Percentiles rank a stretch among this genome's conserved stretches.
Conservation (phyloP, 2,329 filamentous ascomycete genomes). For the Aspergillus tubingensis region DNA sequence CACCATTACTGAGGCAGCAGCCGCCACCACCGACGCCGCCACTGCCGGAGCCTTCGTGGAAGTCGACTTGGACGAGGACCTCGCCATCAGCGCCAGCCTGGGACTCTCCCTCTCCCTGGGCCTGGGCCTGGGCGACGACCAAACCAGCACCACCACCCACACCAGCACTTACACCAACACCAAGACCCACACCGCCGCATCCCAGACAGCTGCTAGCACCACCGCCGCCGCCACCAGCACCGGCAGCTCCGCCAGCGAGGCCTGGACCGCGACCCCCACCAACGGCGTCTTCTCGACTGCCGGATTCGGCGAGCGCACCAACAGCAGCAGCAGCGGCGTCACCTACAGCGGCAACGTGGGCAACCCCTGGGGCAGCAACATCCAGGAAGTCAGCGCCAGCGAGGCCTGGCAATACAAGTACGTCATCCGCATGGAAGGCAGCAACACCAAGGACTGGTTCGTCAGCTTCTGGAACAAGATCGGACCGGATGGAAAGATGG, state of each 20-base stretch:
- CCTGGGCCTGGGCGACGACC: not conserved
- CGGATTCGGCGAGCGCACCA: conserved; percentile 36
- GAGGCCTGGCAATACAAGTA: conserved; percentile 40
- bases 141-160: not conserved
- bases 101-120: not conserved
- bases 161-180: conserved; percentile 2
- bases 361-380: conserved; percentile 44
- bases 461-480: conserved; percentile 46
- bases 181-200: not conserved
- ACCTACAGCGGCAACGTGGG: conserved; percentile 41
- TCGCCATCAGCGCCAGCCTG: not conserved
- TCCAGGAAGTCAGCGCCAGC: conserved; percentile 36
- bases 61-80: not conserved
- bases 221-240: conserved; percentile 1
- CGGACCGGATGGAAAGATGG: conserved; percentile 35
- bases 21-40: not conserved
- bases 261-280: conserved; percentile 28
- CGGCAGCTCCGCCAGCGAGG: not conserved
- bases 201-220: conserved; percentile 9
- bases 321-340: conserved; percentile 21
- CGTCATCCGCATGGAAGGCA: conserved; percentile 36
- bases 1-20: conserved; percentile 8
- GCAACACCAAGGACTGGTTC: conserved; percentile 34
- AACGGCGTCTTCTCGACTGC: conserved; percentile 22
- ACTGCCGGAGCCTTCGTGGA: not conserved